Conservation (phyloP, 129 eudicot species). For the Saposhnikovia divaricata region DNA sequence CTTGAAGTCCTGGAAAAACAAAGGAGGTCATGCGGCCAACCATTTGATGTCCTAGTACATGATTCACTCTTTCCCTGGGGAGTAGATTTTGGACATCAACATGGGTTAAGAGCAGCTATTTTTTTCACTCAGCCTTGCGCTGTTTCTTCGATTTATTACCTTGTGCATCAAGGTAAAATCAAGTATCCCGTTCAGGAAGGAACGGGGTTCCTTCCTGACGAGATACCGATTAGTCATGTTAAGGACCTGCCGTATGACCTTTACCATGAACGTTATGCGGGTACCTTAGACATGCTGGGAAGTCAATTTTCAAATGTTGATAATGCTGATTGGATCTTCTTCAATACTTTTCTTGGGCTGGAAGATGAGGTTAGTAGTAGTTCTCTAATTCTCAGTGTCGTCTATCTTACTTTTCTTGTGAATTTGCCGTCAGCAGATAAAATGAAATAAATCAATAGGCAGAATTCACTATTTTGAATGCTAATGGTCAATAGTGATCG, state of each 20-base stretch:
- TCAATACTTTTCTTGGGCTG: neutral
- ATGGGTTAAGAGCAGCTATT: constrained; percentile 26
- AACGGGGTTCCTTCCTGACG: constrained; percentile 12
- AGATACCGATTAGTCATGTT: constrained; percentile 15
- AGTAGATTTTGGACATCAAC: constrained; percentile 24
- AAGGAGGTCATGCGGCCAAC: neutral
- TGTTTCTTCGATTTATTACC: constrained; percentile 30
- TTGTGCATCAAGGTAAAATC: constrained; percentile 19
- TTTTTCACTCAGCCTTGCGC: constrained; percentile 51
- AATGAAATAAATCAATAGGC: no score
- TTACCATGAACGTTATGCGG: neutral
- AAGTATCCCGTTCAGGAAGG: constrained; percentile 5
- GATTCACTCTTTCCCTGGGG: constrained; percentile 36
- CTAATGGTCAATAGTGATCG: no score
- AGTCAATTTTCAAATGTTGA: neutral
- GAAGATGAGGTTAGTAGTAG: neutral
- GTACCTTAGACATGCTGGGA: neutral
- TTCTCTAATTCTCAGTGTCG: no score
- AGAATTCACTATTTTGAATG: no score
- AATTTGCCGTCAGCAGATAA: no score
- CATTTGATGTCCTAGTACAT: constrained; percentile 21
- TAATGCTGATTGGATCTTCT: constrained; percentile 12
- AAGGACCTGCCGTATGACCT: constrained; percentile 34
- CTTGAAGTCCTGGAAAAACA: constrained; percentile 11
- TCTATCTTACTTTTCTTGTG: no score